phyloP scores from a whole-genome alignment of 305 asterid species.

The Caryopteris hybrid region DNA sequence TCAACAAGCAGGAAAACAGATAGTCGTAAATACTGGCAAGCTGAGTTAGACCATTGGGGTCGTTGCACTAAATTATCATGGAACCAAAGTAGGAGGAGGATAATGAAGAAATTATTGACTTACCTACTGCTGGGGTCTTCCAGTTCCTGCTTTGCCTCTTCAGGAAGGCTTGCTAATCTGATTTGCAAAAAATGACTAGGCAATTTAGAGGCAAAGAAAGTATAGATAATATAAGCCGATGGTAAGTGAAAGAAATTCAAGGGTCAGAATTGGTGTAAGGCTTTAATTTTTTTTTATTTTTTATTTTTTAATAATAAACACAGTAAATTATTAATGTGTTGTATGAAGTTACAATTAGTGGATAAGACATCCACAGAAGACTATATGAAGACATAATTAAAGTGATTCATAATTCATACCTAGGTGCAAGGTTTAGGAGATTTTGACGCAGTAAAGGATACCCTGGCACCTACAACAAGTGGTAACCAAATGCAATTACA shows the following conservation, averaged over 20 bases:
- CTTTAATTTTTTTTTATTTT: too few species aligned
- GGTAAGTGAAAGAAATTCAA: conserved; percentile 2
- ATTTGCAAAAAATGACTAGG: conserved; percentile 8
- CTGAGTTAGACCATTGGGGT: not conserved
- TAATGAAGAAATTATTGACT: conserved; percentile 10
- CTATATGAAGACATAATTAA: not conserved
- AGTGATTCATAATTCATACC: conserved; percentile 37
- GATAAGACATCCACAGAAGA: not conserved
- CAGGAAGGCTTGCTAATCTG: conserved; percentile 82
- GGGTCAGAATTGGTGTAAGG: not conserved
- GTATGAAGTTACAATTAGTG: not conserved
- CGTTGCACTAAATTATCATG: conserved; percentile 1
- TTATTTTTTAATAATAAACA: not conserved
- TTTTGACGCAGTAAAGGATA: conserved; percentile 60
- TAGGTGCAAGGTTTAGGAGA: conserved; percentile 79
- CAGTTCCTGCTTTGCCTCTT: conserved; percentile 51
- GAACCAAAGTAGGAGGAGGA: not conserved
- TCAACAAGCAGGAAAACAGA: not conserved
- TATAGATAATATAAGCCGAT: conserved; percentile 4
- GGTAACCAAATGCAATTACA: conserved; percentile 7
- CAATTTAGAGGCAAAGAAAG: conserved; percentile 15
- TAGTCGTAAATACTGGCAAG: conserved; percentile 3
- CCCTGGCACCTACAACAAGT: conserved; percentile 69
- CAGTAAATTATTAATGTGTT: not conserved
- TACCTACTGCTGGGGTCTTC: conserved; percentile 89